Conservation (phyloP, 1,284 basidiomycete genomes). For the Melampsora larici-populina region DNA sequence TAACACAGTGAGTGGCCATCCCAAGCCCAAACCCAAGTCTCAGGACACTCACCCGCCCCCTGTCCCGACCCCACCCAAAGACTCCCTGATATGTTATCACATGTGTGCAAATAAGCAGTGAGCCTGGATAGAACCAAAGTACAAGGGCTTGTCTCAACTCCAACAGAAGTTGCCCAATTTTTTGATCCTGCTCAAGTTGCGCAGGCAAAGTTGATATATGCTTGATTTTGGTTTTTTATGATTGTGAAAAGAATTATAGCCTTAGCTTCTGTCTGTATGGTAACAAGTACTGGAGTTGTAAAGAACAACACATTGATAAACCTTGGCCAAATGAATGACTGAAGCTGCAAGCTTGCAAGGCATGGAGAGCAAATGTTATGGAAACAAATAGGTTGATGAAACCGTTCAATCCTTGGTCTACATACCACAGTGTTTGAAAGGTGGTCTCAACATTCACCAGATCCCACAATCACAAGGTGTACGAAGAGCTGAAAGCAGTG, state of each 20-base stretch:
- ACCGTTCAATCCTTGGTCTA: background rate
- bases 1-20: too few relatives aligned
- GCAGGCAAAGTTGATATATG: conserved; percentile 14
- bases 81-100: too few relatives aligned
- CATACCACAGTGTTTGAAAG: background rate
- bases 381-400: background rate
- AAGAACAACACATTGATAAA: conserved; percentile 40
- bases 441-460: background rate
- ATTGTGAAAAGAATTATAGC: conserved; percentile 10
- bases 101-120: background rate
- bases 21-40: too few relatives aligned
- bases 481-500: conserved; percentile 40
- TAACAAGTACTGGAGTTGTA: conserved; percentile 10
- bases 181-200: background rate
- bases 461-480: conserved; percentile 42
- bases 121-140: background rate
- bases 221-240: background rate
- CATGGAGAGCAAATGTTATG: conserved; percentile 35
- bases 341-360: conserved; percentile 1
- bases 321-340: conserved; percentile 12
- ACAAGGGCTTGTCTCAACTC: background rate
- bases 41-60: too few relatives aligned
- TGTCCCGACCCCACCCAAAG: too few relatives aligned
- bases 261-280: conserved; percentile 23
- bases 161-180: conserved; percentile 8